These are phyloP conservation scores for Cunninghamia lanceolata DNA, from an alignment of 75 land plant genomes.

Conservation along the genomic window DNA sequence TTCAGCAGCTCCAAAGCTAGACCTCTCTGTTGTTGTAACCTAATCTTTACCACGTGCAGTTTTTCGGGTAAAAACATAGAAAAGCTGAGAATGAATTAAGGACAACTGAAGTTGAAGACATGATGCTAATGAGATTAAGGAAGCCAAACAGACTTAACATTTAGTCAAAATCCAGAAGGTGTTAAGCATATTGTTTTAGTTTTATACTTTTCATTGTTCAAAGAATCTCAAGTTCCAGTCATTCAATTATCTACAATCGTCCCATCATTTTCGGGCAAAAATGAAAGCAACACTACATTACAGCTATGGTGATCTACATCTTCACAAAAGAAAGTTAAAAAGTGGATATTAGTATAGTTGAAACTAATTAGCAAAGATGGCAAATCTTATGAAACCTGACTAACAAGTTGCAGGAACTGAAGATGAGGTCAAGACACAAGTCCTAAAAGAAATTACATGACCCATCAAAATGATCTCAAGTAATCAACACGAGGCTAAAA, in stretches of 20 bases:
- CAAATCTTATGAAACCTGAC: not conserved
- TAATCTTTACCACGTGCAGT: too few relatives aligned
- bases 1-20: too few relatives aligned
- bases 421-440: not conserved
- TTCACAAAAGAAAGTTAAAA: not conserved
- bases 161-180: too few relatives aligned
- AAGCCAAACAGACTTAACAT: too few relatives aligned
- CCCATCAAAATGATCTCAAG: too few relatives aligned
- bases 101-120: not conserved
- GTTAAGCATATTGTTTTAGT: too few relatives aligned
- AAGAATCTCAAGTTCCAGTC: not conserved
- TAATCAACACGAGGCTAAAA: too few relatives aligned
- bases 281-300: not conserved
- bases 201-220: too few relatives aligned
- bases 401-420: not conserved
- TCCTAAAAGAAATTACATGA: too few relatives aligned
- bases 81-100: not conserved
- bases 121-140: too few relatives aligned
- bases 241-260: not conserved
- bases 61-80: constrained; percentile 16
- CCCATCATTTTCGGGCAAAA: not conserved
- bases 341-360: not conserved
- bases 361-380: not conserved
- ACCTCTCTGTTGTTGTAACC: too few relatives aligned
- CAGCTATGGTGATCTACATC: not conserved